A percentile compares a stretch with the other conserved stretches of the same genome.
phyloP scores from a whole-genome alignment of 345 rosid genomes.

The Pelargonium nanum region DNA sequence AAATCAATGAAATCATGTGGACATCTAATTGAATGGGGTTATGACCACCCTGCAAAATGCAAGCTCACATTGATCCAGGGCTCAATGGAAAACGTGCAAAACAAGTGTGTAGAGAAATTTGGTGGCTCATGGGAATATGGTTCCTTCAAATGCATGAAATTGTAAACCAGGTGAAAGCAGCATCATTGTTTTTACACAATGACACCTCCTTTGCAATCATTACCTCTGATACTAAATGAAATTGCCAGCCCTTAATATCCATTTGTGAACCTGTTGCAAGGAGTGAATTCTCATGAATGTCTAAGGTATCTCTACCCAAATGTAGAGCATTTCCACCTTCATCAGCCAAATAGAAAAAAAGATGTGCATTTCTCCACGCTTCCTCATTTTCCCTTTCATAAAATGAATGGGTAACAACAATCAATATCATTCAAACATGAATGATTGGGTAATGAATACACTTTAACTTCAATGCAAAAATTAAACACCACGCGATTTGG shows the following conservation, averaged over 20 bases:
- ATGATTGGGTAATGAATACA: neutral
- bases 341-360: slow-evolving; percentile 81
- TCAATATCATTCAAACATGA: neutral
- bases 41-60: neutral
- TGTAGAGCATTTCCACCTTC: slow-evolving; percentile 58
- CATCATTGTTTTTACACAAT: slow-evolving; percentile 1
- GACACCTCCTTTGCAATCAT: slow-evolving; percentile 4
- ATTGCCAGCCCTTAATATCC: slow-evolving; percentile 76
- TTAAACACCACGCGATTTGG: neutral
- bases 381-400: slow-evolving; percentile 21
- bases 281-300: slow-evolving; percentile 29
- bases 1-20: neutral
- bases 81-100: too few relatives aligned
- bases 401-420: neutral
- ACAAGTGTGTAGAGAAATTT: too few relatives aligned
- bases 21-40: neutral
- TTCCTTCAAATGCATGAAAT: too few relatives aligned
- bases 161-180: neutral
- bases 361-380: slow-evolving; percentile 39
- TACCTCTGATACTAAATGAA: slow-evolving; percentile 67
- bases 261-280: slow-evolving; percentile 60
- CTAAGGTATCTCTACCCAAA: slow-evolving; percentile 24
- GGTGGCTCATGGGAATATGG: too few relatives aligned
- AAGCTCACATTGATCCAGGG: too few relatives aligned
- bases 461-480: neutral